phyloP scores from a whole-genome alignment of 2,329 filamentous ascomycete species.

The Colletotrichum sp. region DNA sequence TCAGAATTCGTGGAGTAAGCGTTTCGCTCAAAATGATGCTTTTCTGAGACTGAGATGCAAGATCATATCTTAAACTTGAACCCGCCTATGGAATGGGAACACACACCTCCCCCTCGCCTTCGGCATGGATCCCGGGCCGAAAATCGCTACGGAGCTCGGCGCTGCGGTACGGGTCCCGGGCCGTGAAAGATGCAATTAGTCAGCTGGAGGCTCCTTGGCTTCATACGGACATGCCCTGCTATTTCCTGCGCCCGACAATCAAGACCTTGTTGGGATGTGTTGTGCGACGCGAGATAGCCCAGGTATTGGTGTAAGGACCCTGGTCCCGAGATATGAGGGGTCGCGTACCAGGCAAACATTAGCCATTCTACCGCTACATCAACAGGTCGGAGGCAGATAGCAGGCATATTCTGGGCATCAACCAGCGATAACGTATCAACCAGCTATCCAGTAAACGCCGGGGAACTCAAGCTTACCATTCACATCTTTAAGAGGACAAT shows the following conservation, averaged over 20 bases:
- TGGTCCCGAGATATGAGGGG: neutral
- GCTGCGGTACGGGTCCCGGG: neutral
- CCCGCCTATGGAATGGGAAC: rapidly evolving
- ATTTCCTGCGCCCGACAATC: neutral
- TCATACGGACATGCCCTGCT: neutral
- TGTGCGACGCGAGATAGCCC: neutral
- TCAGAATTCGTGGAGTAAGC: no score
- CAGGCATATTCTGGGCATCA: neutral
- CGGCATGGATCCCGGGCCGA: neutral
- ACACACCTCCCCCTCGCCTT: neutral
- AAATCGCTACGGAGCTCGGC: neutral
- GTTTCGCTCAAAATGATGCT: neutral
- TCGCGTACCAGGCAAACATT: neutral
- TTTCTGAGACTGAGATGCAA: neutral
- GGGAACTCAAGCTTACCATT: rapidly evolving
- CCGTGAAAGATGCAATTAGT: neutral
- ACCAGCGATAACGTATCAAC: neutral
- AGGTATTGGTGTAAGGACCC: neutral
- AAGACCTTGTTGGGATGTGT: neutral
- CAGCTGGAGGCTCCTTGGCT: neutral
- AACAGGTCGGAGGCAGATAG: neutral
- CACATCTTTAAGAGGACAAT: neutral
- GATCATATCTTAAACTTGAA: neutral
- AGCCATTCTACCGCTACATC: neutral
- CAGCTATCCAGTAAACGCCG: neutral